phyloP scores from a whole-genome alignment of 169 alveolate genomes.

The Plasmodium chabaudi region DNA sequence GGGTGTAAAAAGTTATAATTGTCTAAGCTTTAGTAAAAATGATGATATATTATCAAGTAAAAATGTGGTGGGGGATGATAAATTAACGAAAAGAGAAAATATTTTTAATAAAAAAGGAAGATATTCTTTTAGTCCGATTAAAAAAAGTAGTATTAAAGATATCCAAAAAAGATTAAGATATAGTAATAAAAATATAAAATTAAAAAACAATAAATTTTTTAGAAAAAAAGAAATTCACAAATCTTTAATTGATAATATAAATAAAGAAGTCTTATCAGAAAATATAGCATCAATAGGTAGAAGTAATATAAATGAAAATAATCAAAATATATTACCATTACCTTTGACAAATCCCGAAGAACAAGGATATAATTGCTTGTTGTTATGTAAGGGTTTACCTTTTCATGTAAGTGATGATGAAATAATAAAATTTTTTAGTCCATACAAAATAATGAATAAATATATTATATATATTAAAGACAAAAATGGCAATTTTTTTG shows the following conservation, averaged over 20 bases:
- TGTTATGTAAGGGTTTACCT: slow-evolving; percentile 73
- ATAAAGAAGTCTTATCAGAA: slow-evolving; percentile 45
- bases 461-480: slow-evolving; percentile 68
- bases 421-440: slow-evolving; percentile 51
- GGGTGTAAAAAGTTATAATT: slow-evolving; percentile 7
- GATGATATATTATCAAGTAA: too few species aligned
- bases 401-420: slow-evolving; percentile 40
- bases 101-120: slow-evolving; percentile 11
- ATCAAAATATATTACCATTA: slow-evolving; percentile 37
- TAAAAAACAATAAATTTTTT: neutral
- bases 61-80: neutral
- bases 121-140: slow-evolving; percentile 56
- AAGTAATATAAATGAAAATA: slow-evolving; percentile 11
- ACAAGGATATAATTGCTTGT: slow-evolving; percentile 48
- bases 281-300: slow-evolving; percentile 20
- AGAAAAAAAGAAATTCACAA: slow-evolving; percentile 57
- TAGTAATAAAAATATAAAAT: slow-evolving; percentile 18
- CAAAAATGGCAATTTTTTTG: slow-evolving; percentile 73
- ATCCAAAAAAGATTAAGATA: slow-evolving; percentile 37
- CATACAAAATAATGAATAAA: slow-evolving; percentile 58
- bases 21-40: neutral
- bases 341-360: slow-evolving; percentile 22
- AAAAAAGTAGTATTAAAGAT: slow-evolving; percentile 41
- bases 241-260: slow-evolving; percentile 56
- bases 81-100: slow-evolving; percentile 3